A percentile compares a stretch with the other conserved stretches of the same genome.
Conservation (phyloP, 139 green algal species). For the Limnomonas spitsbergensis region DNA sequence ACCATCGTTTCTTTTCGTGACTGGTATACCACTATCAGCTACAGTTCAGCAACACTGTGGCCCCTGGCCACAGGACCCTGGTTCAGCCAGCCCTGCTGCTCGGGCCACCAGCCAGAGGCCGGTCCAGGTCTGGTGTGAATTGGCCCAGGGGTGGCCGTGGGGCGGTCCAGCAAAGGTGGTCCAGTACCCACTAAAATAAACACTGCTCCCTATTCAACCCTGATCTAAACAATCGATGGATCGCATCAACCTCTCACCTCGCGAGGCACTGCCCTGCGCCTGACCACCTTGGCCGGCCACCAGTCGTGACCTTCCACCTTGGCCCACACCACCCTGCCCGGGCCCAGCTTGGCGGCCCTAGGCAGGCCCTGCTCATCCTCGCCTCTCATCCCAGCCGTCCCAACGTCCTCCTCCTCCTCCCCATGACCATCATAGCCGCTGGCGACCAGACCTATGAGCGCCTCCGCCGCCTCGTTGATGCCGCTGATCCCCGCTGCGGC, state of each 20-base stretch:
- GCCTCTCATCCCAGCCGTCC: neutral
- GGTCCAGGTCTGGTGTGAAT: no score
- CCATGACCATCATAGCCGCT: neutral
- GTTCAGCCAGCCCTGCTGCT: no score
- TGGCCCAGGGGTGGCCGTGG: no score
- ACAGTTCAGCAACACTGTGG: no score
- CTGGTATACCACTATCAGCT: no score
- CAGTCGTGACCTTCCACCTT: conserved; percentile 92
- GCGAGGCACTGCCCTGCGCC: conserved; percentile 73
- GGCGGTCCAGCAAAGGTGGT: no score
- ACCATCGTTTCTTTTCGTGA: no score
- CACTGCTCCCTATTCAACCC: no score
- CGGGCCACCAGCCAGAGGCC: no score
- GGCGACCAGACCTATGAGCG: conserved; percentile 65
- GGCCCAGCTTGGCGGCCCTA: conserved; percentile 39
- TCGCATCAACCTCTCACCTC: conserved; percentile 74
- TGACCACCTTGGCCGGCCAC: conserved; percentile 82
- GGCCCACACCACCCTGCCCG: conserved; percentile 82
- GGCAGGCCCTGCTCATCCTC: neutral
- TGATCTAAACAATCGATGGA: no score
- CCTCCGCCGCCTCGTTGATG: conserved; percentile 71
- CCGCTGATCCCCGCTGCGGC: conserved; percentile 12
- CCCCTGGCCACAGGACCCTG: no score
- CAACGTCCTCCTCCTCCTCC: neutral
- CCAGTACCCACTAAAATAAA: no score